Percentiles rank a stretch among this genome's conserved stretches.
phyloP scores from a whole-genome alignment of 129 eudicot species.

The Ambrosia artemisiifolia region DNA sequence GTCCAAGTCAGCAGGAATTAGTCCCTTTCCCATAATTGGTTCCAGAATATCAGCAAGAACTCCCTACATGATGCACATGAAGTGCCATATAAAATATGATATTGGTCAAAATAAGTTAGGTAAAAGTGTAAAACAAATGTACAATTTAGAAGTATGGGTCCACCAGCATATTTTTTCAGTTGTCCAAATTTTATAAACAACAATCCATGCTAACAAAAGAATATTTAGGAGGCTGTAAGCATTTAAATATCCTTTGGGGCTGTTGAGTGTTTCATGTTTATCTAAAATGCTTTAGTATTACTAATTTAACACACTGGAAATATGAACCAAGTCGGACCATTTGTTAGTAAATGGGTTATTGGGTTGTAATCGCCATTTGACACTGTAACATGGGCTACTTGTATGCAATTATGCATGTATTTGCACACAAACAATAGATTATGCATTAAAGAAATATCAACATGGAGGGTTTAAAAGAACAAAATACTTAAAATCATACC shows the following conservation, averaged over 20 bases:
- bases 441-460: neutral
- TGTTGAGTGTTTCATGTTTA: neutral
- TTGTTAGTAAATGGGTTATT: too few species aligned
- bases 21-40: slow-evolving; percentile 99
- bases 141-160: neutral
- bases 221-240: neutral
- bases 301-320: neutral
- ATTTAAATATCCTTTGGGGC: neutral
- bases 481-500: slow-evolving; percentile 41
- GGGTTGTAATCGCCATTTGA: neutral
- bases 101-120: neutral
- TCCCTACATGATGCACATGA: slow-evolving; percentile 49
- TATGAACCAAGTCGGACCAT: neutral
- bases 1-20: slow-evolving; percentile 93
- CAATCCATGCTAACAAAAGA: neutral
- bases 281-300: neutral
- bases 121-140: neutral
- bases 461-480: neutral
- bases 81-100: neutral
- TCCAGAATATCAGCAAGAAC: slow-evolving; percentile 98
- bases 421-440: neutral
- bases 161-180: neutral
- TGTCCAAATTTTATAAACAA: neutral
- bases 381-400: neutral
- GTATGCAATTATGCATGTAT: neutral